Conservation (phyloP, 768 basidiomycete species). For the Boletus rufocinnamomeus region DNA sequence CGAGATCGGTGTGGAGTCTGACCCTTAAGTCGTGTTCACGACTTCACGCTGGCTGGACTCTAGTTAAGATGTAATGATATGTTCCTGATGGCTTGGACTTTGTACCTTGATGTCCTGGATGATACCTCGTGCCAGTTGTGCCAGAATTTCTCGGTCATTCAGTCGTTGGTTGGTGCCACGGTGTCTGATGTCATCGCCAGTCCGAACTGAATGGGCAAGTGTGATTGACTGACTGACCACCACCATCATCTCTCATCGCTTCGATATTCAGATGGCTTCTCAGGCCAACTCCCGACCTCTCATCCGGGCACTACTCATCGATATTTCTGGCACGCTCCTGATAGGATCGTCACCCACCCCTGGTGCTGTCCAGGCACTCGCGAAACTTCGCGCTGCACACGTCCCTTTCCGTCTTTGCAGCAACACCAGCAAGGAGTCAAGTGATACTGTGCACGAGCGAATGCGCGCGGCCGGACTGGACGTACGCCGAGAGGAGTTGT, state of each 20-base stretch:
- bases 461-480: conserved; percentile 54
- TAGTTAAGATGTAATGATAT: neutral
- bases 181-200: neutral
- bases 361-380: conserved; percentile 38
- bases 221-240: neutral
- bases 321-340: conserved; percentile 69
- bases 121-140: neutral
- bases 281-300: neutral
- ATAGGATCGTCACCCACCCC: conserved; percentile 51
- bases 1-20: neutral
- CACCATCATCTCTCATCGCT: neutral
- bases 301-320: conserved; percentile 58
- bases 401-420: conserved; percentile 60
- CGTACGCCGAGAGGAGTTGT: conserved; percentile 47
- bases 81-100: neutral
- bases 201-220: neutral
- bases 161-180: neutral
- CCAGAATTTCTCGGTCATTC: neutral
- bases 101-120: neutral
- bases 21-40: no score
- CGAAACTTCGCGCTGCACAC: conserved; percentile 31
- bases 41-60: neutral
- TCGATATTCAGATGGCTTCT: conserved; percentile 1
- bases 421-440: conserved; percentile 70
- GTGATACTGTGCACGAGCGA: conserved; percentile 40